Base-by-base conservation (phyloP, 2,329 filamentous ascomycete species). In the Diaporthe sp. region DNA sequence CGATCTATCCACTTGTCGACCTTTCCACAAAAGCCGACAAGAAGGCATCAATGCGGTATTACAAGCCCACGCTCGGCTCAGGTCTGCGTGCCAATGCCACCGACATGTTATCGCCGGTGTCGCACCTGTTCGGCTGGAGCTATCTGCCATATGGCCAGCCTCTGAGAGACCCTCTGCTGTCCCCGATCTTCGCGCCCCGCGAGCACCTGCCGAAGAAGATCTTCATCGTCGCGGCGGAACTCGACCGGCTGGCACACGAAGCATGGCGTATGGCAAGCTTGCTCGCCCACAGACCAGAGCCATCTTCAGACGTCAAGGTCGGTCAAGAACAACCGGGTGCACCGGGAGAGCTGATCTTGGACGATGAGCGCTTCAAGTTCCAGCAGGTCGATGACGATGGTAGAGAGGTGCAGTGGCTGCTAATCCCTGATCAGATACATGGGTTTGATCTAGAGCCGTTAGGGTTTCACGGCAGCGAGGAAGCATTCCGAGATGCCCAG, bases 181-280 rank as follows among this genome's bases (percentile, higher is more conserved):
- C 61, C 8, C 61, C 61, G 1, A n/a, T 50, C 0, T 66, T n/a
- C 17, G 61, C 61, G 13, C 61, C 28, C 1, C 61, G 42, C 19
- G 42, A 50, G 42, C 42, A 66, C 42, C 10, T 66, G 2, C 61
- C 42, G 7, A 25, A 50, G 42, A 66, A 66, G 28, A 19, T 50
- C 61, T 66, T 35, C 19, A 50, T 35, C 12, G 7, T 66, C 42
- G 42, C 61, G 42, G 61, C 61, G 3, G 42, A 66, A 30, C 61
- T 66, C 61, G 61, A 66, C 30, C 17, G 61, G 4, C 28, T 66
- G 6, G 61, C 61, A 1, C 61, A 66, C 3, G 61, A 50, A 28
- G 28, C 61, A 42, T 66, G 42, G 61, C 19, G 61, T 12, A 50
- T 66, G 61, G 60, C 40, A 10, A 47, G 60, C 40, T 10, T 66